Evolutionary conservation across 2,329 filamentous ascomycete genomes (phyloP), one percentile per base, ranked within the genome.

Genomic region (Penicillium sp.): DNA sequence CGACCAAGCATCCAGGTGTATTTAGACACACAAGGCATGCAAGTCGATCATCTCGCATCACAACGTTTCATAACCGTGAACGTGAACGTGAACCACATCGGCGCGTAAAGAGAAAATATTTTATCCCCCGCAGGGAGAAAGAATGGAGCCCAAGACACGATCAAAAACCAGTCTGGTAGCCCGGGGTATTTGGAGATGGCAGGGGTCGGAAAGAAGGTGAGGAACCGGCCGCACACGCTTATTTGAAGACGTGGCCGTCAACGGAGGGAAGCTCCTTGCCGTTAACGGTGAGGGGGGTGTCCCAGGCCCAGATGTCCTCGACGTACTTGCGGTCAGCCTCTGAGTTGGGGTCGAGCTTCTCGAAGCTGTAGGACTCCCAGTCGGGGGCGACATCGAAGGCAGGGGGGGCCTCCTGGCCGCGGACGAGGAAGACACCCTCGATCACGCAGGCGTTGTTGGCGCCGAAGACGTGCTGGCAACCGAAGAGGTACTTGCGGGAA

Each of bases 211-310:
- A 45, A 27, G 39, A 27, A 31, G 31, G 47, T 28, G 42, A 48
- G 27, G 13, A 25, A 22, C 20, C 41, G 40, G 18, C 48, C 30
- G 60, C 56, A 67, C 49, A 55, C 62, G 57, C 80, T 84, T 96
- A 97, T 84, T 97, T 97, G 89, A 96, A 97, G 75, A 97, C 91
- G 86, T 97, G 96, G 74, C 94, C 94, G 69, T 90, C 87, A 71
- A 88, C 88, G 80, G 88, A 90, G 74, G 85, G 79, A 79, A 92
- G 95, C 71, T 87, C 83, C 88, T 97, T 96, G 81, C 88, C 92
- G 69, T 88, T 77, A 69, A 90, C 82, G 61, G 78, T 79, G 69
- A 92, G 79, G 62, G 89, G 86, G 80, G 90, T 88, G 76, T 97
- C 94, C 89, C 91, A 96, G 58, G 84, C 81, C 94, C 94, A 99